Percentiles rank a stretch among this genome's conserved stretches.
Conservation (phyloP, 1,284 basidiomycete species). For the Trametes pubescens region DNA sequence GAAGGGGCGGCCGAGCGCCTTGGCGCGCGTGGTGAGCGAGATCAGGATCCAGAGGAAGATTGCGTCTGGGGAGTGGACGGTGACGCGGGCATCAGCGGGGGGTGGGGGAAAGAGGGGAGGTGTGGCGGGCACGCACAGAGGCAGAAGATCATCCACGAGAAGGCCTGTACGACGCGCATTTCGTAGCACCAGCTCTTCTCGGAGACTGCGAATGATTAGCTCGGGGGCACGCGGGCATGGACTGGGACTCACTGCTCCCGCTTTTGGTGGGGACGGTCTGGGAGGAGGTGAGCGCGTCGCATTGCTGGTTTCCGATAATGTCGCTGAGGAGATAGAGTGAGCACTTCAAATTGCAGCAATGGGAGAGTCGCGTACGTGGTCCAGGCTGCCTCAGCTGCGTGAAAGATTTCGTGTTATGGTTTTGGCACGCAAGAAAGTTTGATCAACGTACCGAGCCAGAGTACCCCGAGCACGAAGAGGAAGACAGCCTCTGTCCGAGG, state of each 20-base stretch:
- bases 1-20: constrained; percentile 51
- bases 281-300: constrained; percentile 58
- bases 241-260: constrained; percentile 58
- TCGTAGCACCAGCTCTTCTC: constrained; percentile 70
- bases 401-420: constrained; percentile 6
- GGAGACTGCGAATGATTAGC: constrained; percentile 54
- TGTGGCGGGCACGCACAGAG: constrained; percentile 56
- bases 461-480: constrained; percentile 61
- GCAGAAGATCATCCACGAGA: constrained; percentile 78
- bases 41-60: constrained; percentile 55
- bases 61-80: constrained; percentile 43
- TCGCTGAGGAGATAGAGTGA: constrained; percentile 53
- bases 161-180: constrained; percentile 79
- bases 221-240: background rate
- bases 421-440: constrained; percentile 5
- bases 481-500: constrained; percentile 66
- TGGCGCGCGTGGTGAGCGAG: constrained; percentile 52
- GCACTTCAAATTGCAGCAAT: constrained; percentile 13
- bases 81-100: constrained; percentile 24
- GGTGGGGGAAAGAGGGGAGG: constrained; percentile 39
- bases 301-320: constrained; percentile 71
- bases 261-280: constrained; percentile 59
- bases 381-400: constrained; percentile 76
- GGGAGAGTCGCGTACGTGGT: constrained; percentile 57
- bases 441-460: constrained; percentile 70